Base-by-base conservation (phyloP, 2,329 filamentous ascomycete genomes). In the Chalaropsis ovoidea region DNA sequence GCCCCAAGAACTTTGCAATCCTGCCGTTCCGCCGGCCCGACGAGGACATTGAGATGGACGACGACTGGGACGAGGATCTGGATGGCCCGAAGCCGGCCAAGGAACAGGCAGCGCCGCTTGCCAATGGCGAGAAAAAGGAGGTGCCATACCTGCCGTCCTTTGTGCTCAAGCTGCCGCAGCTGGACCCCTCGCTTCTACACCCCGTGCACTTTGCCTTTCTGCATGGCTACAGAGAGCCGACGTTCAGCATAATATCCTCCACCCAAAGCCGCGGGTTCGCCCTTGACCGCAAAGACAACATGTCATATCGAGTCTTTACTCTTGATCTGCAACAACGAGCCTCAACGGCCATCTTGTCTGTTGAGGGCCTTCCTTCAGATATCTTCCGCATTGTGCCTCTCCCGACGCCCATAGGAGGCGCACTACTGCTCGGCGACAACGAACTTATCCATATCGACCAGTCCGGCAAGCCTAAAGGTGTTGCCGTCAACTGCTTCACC, bases 151-250 rank as follows among this genome's bases (percentile, higher is more conserved):
- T 86, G 71, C 83, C 91, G 42, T 97, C 94, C 66, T 99, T 97
- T 78, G 93, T 97, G 69, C 82, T 99, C 69, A 88, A 91, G 69
- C 81, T 97, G 70, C 90, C 92, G 64, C 85, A 91, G 72, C 82
- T 99, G 76, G 93, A 97, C 75, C 89, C 92, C 69, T 85, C 83
- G 69, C 81, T 99, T 70, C 85, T 93, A 68, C 89, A 96, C 75
- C 91, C 93, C 61, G 86, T 96, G 72, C 90, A 96, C 73, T 84
- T 99, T 72, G 87, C 89, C 65, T 99, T 99, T 75, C 79, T 99
- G 69, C 85, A 97, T 80, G 93, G 97, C 77, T 99, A 99, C 76
- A 87, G 94, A 74, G 94, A 97, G 76, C 93, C 94, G 13, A 99
- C 94, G 0, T 96, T 99, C 77, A 94, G 93, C 66, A 92, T 99